Evolutionary conservation across 352 stramenopile genomes (phyloP), one percentile per base, ranked within the genome.

Genomic region (Peronospora belbahrii): DNA sequence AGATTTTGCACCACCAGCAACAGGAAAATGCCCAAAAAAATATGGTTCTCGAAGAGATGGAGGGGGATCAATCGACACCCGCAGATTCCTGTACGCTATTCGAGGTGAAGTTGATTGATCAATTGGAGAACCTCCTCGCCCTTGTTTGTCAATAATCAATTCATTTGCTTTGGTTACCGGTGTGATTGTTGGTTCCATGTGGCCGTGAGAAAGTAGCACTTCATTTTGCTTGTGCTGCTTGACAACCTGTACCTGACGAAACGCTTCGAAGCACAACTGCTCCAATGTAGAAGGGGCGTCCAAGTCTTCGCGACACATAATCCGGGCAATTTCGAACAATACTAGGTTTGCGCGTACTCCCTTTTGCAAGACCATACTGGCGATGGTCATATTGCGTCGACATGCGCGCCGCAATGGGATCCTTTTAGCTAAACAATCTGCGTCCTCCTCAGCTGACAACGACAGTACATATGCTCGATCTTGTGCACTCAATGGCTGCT

Each of bases 241-340:
- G 18, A 53, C 41, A 37, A 62, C 49, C 14, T 72, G 62, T 10
- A 87, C 40, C 28, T 88, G 60, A n/a, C 65, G 59, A 33, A 85
- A 88, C 10, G 80, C 77, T n/a, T 88, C 65, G 13, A 83, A 42
- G 31, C 73, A 89, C 34, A 92, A 52, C 9, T 48, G 52, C 47
- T 90, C 81, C 6, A 93, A 49, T 4, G 46, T 59, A 10, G 81
- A 93, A 28, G 65, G 73, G n/a, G 64, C 43, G 35, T 93, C 81
- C 30, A 93, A 32, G 48, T 93, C 79, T 22, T 93, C 81, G 32
- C 81, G 73, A 45, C 78, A 90, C 74, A 93, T 93, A 41, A 90
- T 82, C 14, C 74, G 73, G 46, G 78, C 81, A 24, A 93, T 74
- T 5, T 90, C 78, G 34, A 81, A 82, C 25, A 90, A 50, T 15